Evolutionary conservation across 2,329 filamentous ascomycete genomes (phyloP), one percentile per base, ranked within the genome.

Genomic region (Diplodia mutila): DNA sequence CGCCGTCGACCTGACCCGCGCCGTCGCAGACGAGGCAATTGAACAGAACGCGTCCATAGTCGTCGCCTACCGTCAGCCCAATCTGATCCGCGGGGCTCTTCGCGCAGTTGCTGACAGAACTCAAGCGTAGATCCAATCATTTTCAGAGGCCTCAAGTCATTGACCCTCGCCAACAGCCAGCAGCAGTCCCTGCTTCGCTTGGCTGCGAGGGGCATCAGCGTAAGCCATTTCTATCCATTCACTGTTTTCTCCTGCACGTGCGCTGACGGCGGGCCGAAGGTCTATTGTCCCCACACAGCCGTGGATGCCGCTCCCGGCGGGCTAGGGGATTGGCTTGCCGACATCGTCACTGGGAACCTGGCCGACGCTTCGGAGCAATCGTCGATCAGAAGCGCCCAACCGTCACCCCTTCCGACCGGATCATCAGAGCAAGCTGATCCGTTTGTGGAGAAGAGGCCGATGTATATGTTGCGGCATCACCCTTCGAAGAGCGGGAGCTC

Each of bases 281-380:
- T 99, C 67, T 99, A 98, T 83, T 93, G 91, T 71, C 95, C 95
- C 0, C 95, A 99, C 80, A 99, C 95, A 0, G 94, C 95, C 16
- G 88, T 98, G 52, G 95, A 99, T 79, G 93, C 93, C 48, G 92
- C 92, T 0, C 87, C 89, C 0, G 88, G 89, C 21, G 95, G 95
- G 4, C 87, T 99, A 72, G 96, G 94, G 75, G 92, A 97, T 78
- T 99, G 94, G 94, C 89, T 99, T 11, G 93, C 92, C 69, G 91
- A 96, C 75, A 90, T 96, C 59, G 87, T 97, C 23, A 89, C 90
- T 2, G 89, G 88, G 37, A 84, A 81, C 39, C 79, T 78, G 12
- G 77, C 76, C 37, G 70, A 69, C 16, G 67, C 72, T 1, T 67
- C 68, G 53, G 70, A 69, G 70, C 72, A 68, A 18, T 65, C 59